These are phyloP conservation scores for Fusarium pseudoanthophilum DNA, from an alignment of 2,329 filamentous ascomycete genomes.

Conservation along the genomic window DNA sequence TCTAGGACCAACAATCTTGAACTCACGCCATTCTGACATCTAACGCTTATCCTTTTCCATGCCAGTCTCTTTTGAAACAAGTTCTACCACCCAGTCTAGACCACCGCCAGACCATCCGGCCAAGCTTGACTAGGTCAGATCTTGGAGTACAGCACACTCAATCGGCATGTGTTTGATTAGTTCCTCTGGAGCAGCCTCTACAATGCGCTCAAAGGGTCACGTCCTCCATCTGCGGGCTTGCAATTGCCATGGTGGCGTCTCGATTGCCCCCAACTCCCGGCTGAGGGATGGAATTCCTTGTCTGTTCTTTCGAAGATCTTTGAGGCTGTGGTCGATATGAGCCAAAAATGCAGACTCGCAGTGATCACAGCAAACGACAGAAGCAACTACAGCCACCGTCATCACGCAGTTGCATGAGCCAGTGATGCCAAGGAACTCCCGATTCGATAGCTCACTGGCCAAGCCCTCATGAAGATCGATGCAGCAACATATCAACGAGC, in stretches of 20 bases:
- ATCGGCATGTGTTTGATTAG: not conserved
- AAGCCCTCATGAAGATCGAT: not conserved
- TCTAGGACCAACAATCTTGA: not conserved
- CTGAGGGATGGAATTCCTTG: not conserved
- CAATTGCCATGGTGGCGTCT: conserved; percentile 3
- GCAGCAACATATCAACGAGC: not conserved
- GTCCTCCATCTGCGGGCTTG: not conserved
- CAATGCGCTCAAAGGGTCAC: not conserved
- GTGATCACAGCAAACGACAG: not conserved
- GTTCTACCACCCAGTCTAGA: conserved; percentile 6
- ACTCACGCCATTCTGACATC: conserved; percentile 6
- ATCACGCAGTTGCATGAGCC: not conserved
- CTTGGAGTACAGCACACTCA: not conserved
- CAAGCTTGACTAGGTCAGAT: not conserved
- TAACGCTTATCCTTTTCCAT: conserved; percentile 1
- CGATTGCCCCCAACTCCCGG: not conserved
- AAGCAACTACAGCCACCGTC: not conserved
- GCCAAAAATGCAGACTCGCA: not conserved
- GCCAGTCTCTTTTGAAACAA: not conserved
- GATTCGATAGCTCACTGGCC: not conserved
- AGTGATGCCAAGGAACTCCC: not conserved
- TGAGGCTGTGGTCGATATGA: not conserved
- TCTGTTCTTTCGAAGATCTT: not conserved
- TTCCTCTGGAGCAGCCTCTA: not conserved
- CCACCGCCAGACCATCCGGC: not conserved